Percentiles rank a stretch among this genome's conserved stretches.
Evolutionary conservation across 805 yeast genomes (phyloP).

Genomic region (Yamadazyma nakazawae): DNA sequence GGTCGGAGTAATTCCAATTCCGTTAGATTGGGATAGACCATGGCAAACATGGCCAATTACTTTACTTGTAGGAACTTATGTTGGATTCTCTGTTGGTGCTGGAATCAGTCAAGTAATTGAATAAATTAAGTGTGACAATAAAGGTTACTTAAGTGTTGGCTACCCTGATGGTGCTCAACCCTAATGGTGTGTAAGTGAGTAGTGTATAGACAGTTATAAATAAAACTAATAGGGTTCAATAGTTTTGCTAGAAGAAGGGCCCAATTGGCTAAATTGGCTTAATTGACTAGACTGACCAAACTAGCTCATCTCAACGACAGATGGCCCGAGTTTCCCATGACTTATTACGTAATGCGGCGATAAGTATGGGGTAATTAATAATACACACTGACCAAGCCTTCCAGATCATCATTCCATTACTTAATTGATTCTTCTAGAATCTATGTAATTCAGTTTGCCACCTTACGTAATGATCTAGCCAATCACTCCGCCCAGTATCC

Average conservation of each 20-base stretch:
- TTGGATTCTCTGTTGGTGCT: conserved; percentile 49
- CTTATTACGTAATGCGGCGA: too few relatives aligned
- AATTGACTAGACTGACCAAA: too few relatives aligned
- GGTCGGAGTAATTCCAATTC: conserved; percentile 92
- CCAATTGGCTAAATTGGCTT: too few relatives aligned
- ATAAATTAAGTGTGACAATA: not conserved
- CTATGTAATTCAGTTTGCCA: too few relatives aligned
- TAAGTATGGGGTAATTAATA: too few relatives aligned
- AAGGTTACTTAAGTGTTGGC: not conserved
- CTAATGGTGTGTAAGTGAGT: not conserved
- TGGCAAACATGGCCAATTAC: conserved; percentile 98
- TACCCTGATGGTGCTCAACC: too few relatives aligned
- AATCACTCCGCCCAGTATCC: not conserved
- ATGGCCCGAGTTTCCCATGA: too few relatives aligned
- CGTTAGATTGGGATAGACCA: conserved; percentile 95
- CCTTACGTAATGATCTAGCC: not conserved
- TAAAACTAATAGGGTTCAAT: not conserved
- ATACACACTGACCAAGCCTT: too few relatives aligned
- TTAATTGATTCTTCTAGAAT: too few relatives aligned
- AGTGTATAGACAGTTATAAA: not conserved
- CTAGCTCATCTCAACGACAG: too few relatives aligned
- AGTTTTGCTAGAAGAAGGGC: too few relatives aligned
- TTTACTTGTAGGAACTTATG: conserved; percentile 69
- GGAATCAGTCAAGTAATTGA: not conserved
- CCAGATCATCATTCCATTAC: too few relatives aligned